phyloP scores from a whole-genome alignment of 805 yeast species.

The Lipomyces yamadae region DNA sequence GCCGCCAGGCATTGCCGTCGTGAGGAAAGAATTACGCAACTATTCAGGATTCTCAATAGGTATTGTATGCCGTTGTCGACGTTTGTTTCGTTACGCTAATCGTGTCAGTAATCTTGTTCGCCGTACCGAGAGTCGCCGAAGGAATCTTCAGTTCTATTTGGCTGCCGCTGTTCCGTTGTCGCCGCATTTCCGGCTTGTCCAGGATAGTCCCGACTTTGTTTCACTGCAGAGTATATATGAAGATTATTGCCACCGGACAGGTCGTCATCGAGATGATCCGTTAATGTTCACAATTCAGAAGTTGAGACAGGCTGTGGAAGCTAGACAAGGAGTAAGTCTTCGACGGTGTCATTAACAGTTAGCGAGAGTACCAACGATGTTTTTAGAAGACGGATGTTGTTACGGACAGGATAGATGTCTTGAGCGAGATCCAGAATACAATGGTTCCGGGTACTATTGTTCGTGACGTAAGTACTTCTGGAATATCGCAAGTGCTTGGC shows the following conservation, averaged over 20 bases:
- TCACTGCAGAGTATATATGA: constrained; percentile 87
- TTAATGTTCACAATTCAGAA: constrained; percentile 83
- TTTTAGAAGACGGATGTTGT: constrained; percentile 85
- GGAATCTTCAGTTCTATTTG: constrained; percentile 80
- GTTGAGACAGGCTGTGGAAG: constrained; percentile 90
- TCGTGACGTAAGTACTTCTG: constrained; percentile 52
- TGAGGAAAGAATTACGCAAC: constrained; percentile 91
- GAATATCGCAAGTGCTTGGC: background rate
- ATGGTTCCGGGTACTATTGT: constrained; percentile 84
- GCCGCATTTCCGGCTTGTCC: constrained; percentile 88
- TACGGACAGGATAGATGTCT: constrained; percentile 87
- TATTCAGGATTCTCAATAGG: constrained; percentile 80
- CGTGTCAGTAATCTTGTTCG: constrained; percentile 64
- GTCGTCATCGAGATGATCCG: constrained; percentile 85
- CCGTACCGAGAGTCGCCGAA: constrained; percentile 84
- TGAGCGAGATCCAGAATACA: constrained; percentile 85
- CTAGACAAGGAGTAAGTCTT: constrained; percentile 54
- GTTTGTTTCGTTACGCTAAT: constrained; percentile 5
- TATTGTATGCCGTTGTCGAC: background rate
- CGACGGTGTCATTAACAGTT: background rate
- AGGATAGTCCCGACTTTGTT: constrained; percentile 76
- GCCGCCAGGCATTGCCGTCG: constrained; percentile 97
- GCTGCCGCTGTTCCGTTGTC: constrained; percentile 94
- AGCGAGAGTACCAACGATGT: background rate
- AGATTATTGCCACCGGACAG: constrained; percentile 73